phyloP scores from a whole-genome alignment of 352 stramenopile species.

The Thalassiosira mediterranea region DNA sequence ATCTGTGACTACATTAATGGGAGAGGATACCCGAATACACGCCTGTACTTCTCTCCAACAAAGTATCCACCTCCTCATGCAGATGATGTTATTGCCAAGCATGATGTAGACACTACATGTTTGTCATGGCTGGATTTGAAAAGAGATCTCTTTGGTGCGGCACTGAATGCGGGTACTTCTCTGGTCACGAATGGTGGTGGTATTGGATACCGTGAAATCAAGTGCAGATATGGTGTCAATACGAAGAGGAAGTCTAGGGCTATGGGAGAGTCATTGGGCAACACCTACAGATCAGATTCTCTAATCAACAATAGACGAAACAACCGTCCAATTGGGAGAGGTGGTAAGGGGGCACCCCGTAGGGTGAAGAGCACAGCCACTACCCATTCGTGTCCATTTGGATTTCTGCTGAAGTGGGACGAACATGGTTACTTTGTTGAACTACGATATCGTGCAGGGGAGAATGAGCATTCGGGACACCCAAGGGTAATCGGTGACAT shows the following conservation, averaged over 20 bases:
- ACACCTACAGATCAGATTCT: no score
- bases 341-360: neutral
- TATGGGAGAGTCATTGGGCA: no score
- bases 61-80: neutral
- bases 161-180: neutral
- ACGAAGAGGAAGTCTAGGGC: no score
- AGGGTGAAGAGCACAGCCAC: neutral
- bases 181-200: neutral
- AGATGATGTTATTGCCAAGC: neutral
- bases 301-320: no score
- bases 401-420: neutral
- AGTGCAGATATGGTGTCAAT: neutral
- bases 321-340: no score
- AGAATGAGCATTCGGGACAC: neutral
- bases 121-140: neutral
- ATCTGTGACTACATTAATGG: no score
- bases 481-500: neutral
- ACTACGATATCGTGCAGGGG: neutral
- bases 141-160: neutral
- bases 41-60: no score
- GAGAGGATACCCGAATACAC: no score
- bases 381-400: neutral
- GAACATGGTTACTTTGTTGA: slow-evolving; percentile 1
- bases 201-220: neutral
- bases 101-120: neutral